These are phyloP conservation scores for Gardenia jasminoides DNA, from an alignment of 257 asterid species.

Conservation along the genomic window DNA sequence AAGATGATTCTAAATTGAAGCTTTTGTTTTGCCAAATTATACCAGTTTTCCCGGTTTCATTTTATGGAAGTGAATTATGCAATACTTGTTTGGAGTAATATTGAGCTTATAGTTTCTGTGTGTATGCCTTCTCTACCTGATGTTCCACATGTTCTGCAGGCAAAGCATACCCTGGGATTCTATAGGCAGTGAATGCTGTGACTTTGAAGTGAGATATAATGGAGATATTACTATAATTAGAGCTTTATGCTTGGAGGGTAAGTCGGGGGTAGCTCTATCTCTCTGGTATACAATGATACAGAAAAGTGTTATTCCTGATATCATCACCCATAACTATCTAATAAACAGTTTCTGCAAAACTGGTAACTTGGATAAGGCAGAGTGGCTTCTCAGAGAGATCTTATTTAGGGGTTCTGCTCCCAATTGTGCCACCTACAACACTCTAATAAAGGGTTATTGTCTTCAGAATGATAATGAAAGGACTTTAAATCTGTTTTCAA, in stretches of 20 bases:
- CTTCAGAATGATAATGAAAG: constrained; percentile 45
- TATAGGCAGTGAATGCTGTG: constrained; percentile 22
- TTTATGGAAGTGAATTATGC: background rate
- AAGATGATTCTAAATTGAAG: background rate
- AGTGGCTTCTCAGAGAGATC: constrained; percentile 59
- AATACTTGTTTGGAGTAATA: background rate
- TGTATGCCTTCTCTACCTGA: background rate
- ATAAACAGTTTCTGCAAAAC: constrained; percentile 69
- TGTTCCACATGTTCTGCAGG: constrained; percentile 15
- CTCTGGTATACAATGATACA: constrained; percentile 56
- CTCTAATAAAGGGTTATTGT: constrained; percentile 74
- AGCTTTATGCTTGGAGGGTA: constrained; percentile 67
- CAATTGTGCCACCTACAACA: constrained; percentile 77
- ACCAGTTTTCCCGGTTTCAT: background rate
- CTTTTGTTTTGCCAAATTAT: background rate
- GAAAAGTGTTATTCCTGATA: constrained; percentile 53
- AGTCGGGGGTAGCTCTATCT: constrained; percentile 52
- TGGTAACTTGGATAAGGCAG: constrained; percentile 65
- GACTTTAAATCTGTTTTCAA: constrained; percentile 60
- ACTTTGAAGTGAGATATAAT: constrained; percentile 23
- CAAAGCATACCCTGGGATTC: constrained; percentile 34
- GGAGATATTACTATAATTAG: constrained; percentile 40
- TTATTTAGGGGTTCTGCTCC: constrained; percentile 62
- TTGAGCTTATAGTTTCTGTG: background rate
- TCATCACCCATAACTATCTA: constrained; percentile 65